A percentile compares a stretch with the other conserved stretches of the same genome.
Evolutionary conservation across 2,329 filamentous ascomycete species (phyloP).

Genomic region (Chrysoporthe deuterocubensis): DNA sequence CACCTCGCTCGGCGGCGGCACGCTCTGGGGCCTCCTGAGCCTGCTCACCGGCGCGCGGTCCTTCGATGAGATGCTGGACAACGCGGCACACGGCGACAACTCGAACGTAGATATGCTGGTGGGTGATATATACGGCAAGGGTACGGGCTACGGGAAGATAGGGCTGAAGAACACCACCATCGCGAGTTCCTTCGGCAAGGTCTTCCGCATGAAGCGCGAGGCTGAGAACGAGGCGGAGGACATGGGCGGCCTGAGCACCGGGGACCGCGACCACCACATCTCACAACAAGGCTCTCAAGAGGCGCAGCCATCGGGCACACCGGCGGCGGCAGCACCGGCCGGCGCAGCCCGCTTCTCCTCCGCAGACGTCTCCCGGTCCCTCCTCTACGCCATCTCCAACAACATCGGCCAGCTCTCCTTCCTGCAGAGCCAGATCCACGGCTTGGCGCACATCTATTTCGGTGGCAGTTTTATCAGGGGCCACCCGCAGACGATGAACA

Average conservation of each 20-base stretch:
- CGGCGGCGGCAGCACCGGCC: constrained; percentile 27
- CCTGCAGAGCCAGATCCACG: constrained; percentile 94
- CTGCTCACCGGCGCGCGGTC: constrained; percentile 89
- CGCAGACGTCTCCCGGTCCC: constrained; percentile 85
- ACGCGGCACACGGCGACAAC: constrained; percentile 92
- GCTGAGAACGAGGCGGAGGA: constrained; percentile 82
- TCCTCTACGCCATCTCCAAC: constrained; percentile 95
- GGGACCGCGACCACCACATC: constrained; percentile 45
- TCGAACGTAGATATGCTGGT: constrained; percentile 94
- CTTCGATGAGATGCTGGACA: constrained; percentile 97
- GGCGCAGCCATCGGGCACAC: constrained; percentile 31
- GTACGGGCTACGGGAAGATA: constrained; percentile 87
- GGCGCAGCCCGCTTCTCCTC: constrained; percentile 63
- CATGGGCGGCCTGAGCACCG: constrained; percentile 60
- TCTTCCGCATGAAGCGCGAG: constrained; percentile 88
- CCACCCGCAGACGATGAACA: constrained; percentile 97
- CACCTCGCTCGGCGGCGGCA: constrained; percentile 94
- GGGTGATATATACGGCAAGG: constrained; percentile 89
- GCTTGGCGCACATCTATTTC: constrained; percentile 92
- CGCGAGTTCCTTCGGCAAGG: constrained; percentile 94
- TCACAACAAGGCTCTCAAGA: constrained; percentile 29
- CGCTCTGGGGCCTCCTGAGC: constrained; percentile 92
- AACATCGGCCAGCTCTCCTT: constrained; percentile 98
- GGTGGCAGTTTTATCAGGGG: constrained; percentile 96
- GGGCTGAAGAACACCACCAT: constrained; percentile 95